phyloP scores from a whole-genome alignment of 2,329 filamentous ascomycete species.

The Achaetomium macrosporum region DNA sequence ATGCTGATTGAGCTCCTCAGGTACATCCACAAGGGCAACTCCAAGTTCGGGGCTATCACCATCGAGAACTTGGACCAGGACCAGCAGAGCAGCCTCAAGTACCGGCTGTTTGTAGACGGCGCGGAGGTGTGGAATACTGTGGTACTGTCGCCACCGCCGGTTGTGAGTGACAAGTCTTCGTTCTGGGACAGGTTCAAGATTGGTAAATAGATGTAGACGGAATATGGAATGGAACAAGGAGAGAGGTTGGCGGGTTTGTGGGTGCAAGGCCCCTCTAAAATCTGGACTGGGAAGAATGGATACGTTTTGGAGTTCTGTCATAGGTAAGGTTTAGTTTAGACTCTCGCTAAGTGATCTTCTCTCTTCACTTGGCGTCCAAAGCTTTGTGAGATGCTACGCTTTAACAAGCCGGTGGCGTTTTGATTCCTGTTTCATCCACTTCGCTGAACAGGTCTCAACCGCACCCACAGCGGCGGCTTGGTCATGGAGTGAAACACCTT shows the following conservation, averaged over 20 bases:
- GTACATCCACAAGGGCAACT: constrained; percentile 78
- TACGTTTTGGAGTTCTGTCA: neutral
- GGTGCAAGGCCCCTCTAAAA: no score
- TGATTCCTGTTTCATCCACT: neutral
- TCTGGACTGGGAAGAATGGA: no score
- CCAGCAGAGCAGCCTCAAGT: constrained; percentile 68
- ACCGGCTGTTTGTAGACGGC: constrained; percentile 78
- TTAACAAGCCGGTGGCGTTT: neutral
- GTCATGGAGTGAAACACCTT: constrained; percentile 6
- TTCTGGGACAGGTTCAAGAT: constrained; percentile 40
- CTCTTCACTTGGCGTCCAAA: neutral
- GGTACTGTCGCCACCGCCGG: constrained; percentile 42
- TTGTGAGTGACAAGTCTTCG: constrained; percentile 31
- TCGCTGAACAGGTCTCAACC: neutral
- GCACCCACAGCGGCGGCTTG: constrained; percentile 7
- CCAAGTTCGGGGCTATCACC: constrained; percentile 79
- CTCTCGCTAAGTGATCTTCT: neutral
- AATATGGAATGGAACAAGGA: no score
- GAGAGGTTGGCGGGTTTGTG: neutral
- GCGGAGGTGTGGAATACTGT: constrained; percentile 67
- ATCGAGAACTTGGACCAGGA: constrained; percentile 62
- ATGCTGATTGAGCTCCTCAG: constrained; percentile 33
- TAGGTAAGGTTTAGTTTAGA: no score
- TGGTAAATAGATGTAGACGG: neutral
- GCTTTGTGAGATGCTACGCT: neutral